phyloP scores from a whole-genome alignment of 768 basidiomycete genomes.

The Tulasnella sp. region DNA sequence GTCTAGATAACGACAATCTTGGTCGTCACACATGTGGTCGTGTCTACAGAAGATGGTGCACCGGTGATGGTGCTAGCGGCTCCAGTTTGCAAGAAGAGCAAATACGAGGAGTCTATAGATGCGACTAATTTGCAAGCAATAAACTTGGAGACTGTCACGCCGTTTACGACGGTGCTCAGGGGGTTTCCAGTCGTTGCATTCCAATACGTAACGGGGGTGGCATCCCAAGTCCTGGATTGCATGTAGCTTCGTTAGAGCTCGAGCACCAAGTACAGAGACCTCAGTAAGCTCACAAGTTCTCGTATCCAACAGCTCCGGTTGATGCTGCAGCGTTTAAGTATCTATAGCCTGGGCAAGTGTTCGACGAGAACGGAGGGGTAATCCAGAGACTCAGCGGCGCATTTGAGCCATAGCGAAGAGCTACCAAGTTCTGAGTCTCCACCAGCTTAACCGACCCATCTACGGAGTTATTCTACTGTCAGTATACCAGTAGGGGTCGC shows the following conservation, averaged over 20 bases:
- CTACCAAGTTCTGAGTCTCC: too few relatives aligned
- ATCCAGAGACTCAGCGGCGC: not conserved
- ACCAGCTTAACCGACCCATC: too few relatives aligned
- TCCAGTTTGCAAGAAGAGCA: constrained; percentile 2
- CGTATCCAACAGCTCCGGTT: not conserved
- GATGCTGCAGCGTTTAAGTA: not conserved
- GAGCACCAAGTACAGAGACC: not conserved
- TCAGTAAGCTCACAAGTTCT: not conserved
- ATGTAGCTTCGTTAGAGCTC: not conserved
- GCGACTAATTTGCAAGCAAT: not conserved
- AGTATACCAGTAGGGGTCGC: too few relatives aligned
- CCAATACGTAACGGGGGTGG: not conserved
- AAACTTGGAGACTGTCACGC: not conserved
- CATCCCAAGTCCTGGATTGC: not conserved
- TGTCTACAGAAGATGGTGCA: not conserved
- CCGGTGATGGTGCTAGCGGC: not conserved
- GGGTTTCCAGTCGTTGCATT: not conserved
- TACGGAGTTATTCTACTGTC: too few relatives aligned
- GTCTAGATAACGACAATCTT: not conserved
- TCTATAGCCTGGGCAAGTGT: not conserved
- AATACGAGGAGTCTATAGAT: not conserved
- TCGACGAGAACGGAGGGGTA: not conserved
- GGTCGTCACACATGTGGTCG: not conserved
- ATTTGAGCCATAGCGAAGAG: not conserved
- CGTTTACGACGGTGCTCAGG: not conserved